Evolutionary conservation across 176 grass and related monocot species (phyloP).

Genomic region (Bothriochloa decipiens): DNA sequence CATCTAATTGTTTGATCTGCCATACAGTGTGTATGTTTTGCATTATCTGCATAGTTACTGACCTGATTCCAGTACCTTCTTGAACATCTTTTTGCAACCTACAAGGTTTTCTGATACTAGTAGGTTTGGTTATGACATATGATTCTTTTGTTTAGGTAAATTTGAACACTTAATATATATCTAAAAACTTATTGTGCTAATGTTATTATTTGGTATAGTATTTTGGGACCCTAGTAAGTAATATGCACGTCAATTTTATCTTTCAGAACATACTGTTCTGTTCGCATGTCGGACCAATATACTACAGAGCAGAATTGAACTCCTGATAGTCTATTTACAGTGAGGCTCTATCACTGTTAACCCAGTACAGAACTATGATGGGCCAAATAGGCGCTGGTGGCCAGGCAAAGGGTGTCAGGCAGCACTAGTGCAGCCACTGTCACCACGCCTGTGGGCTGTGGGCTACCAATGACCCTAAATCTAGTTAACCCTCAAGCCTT

Average conservation of each 20-base stretch:
- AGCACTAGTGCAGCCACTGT: not conserved
- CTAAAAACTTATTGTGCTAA: not conserved
- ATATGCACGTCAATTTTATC: not conserved
- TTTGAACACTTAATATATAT: not conserved
- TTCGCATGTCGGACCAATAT: not conserved
- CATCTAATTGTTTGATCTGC: conserved; percentile 18
- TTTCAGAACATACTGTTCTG: not conserved
- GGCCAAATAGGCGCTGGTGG: not conserved
- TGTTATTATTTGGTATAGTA: not conserved
- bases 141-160: not conserved
- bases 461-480: not conserved
- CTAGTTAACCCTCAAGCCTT: not conserved
- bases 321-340: not conserved
- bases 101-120: not conserved
- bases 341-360: not conserved
- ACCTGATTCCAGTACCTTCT: not conserved
- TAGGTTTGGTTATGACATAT: not conserved
- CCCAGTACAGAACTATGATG: not conserved
- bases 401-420: not conserved
- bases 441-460: not conserved
- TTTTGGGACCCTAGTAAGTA: not conserved
- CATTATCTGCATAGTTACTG: not conserved
- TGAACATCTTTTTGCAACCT: not conserved
- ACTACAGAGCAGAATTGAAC: not conserved
- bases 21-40: not conserved